phyloP scores from a whole-genome alignment of 2,329 filamentous ascomycete species.

The Aspergillus neoniger region DNA sequence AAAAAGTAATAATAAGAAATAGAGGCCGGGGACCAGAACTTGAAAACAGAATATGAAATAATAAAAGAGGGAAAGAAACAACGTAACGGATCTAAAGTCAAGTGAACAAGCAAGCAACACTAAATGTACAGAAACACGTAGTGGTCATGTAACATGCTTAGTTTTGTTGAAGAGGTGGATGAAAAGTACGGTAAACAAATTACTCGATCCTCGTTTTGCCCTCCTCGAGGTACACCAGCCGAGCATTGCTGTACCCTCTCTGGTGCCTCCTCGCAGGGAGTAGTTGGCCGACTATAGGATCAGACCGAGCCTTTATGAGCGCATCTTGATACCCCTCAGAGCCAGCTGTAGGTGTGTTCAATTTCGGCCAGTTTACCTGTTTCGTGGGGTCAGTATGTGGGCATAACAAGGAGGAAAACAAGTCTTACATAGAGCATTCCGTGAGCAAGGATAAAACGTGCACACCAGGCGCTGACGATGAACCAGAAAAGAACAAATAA shows the following conservation, averaged over 20 bases:
- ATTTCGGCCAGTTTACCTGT: constrained; percentile 96
- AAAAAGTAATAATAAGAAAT: constrained; percentile 12
- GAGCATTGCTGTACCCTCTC: constrained; percentile 77
- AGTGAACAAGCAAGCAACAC: background rate
- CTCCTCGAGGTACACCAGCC: constrained; percentile 85
- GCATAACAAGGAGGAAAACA: background rate
- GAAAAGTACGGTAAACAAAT: background rate
- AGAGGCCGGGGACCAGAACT: background rate
- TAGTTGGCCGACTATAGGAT: constrained; percentile 75
- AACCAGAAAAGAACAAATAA: constrained; percentile 81
- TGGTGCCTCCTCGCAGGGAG: constrained; percentile 67
- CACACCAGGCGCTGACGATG: constrained; percentile 67
- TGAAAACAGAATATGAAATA: background rate
- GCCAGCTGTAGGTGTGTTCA: constrained; percentile 85
- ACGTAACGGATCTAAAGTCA: background rate
- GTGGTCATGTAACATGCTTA: background rate
- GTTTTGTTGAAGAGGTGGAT: background rate
- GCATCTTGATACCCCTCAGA: constrained; percentile 87
- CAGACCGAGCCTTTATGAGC: constrained; percentile 77
- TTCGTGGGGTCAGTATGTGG: constrained; percentile 9
- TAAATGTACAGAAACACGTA: constrained; percentile 2
- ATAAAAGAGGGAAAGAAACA: constrained; percentile 5
- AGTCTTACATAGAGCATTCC: constrained; percentile 90
- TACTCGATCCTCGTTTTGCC: constrained; percentile 96
- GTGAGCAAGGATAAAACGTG: constrained; percentile 76